phyloP scores from a whole-genome alignment of 768 basidiomycete genomes.

The Hirschioporus abietinus region DNA sequence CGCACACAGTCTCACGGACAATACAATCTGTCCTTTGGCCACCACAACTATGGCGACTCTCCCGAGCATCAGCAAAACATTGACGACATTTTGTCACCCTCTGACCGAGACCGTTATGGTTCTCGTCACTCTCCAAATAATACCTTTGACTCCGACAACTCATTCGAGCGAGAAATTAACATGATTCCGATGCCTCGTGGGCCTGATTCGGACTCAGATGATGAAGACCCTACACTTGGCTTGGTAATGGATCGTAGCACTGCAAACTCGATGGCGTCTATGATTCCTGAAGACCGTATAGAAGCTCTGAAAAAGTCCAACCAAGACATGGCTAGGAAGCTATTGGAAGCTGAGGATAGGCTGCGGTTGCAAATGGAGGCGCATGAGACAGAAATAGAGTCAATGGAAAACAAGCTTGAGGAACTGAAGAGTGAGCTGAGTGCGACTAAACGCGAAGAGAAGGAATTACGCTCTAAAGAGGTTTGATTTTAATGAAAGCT shows the following conservation, averaged over 20 bases:
- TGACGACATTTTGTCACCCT: slow-evolving; percentile 37
- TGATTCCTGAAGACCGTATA: slow-evolving; percentile 67
- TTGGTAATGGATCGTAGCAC: slow-evolving; percentile 57
- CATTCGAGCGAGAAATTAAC: slow-evolving; percentile 42
- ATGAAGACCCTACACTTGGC: slow-evolving; percentile 44
- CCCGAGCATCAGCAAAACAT: slow-evolving; percentile 30
- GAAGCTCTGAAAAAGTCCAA: slow-evolving; percentile 73
- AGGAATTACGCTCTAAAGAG: slow-evolving; percentile 86
- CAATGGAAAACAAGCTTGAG: slow-evolving; percentile 71
- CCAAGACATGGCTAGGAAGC: slow-evolving; percentile 65
- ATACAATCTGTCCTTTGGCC: slow-evolving; percentile 4
- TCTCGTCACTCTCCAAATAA: slow-evolving; percentile 18
- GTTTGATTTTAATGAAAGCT: slow-evolving; percentile 31
- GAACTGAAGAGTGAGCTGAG: slow-evolving; percentile 73
- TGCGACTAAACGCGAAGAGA: slow-evolving; percentile 84
- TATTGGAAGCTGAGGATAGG: slow-evolving; percentile 68
- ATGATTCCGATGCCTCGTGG: slow-evolving; percentile 54
- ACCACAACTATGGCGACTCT: not conserved
- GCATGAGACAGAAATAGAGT: slow-evolving; percentile 80
- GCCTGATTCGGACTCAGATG: slow-evolving; percentile 43
- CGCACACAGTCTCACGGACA: slow-evolving; percentile 44
- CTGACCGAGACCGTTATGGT: slow-evolving; percentile 30
- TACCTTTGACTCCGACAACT: slow-evolving; percentile 36
- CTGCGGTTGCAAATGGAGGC: slow-evolving; percentile 62
- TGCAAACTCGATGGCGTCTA: slow-evolving; percentile 58